Evolutionary conservation across 805 yeast species (phyloP).

Genomic region (Saccharomycopsis oosterbeekiorum): DNA sequence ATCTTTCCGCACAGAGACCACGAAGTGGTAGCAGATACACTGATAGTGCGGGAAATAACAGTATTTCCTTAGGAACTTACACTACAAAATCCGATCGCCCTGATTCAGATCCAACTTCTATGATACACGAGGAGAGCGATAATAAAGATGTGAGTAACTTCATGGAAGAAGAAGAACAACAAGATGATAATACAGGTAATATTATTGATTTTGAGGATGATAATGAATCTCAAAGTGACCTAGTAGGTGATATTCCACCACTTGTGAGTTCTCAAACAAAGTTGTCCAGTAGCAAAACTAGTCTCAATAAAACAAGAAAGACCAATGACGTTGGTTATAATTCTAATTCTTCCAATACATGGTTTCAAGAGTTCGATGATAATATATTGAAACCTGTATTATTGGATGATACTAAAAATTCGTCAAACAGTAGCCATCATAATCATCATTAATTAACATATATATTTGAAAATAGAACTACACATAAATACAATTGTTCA

Average conservation of each 20-base stretch:
- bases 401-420: slow-evolving; percentile 39
- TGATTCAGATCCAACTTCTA: background rate
- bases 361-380: slow-evolving; percentile 93
- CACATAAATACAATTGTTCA: too few species aligned
- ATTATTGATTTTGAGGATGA: slow-evolving; percentile 7
- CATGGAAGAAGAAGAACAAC: background rate
- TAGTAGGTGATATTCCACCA: slow-evolving; percentile 15
- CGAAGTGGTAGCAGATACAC: background rate
- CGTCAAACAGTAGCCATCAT: background rate
- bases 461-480: background rate
- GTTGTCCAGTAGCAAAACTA: background rate
- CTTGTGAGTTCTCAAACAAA: slow-evolving; percentile 3
- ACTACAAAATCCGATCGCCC: background rate
- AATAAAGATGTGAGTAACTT: background rate
- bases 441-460: background rate
- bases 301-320: background rate
- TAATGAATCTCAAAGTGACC: slow-evolving; percentile 7
- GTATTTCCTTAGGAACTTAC: background rate
- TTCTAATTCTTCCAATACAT: slow-evolving; percentile 57
- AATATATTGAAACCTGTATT: slow-evolving; percentile 87
- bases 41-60: background rate
- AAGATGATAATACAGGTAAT: background rate
- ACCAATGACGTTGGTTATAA: background rate
- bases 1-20: background rate
- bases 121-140: background rate